phyloP scores from a whole-genome alignment of 225 moss, liverwort and hornwort genomes.

The Rhytidiadelphus loreus region DNA sequence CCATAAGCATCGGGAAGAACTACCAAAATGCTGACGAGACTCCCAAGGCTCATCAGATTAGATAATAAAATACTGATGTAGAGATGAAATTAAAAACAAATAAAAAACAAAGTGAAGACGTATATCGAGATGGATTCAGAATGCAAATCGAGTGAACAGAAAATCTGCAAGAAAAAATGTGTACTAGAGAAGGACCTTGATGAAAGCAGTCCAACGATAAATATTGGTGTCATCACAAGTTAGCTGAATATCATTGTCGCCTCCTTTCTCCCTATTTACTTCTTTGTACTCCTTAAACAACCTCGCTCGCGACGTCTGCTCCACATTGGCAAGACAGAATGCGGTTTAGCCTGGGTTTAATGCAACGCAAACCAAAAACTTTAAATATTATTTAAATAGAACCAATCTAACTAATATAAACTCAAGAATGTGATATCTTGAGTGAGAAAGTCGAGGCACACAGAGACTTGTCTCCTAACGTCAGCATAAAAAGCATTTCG shows the following conservation, averaged over 20 bases:
- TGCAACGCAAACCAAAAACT: neutral
- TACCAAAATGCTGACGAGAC: neutral
- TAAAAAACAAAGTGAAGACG: neutral
- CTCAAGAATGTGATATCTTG: neutral
- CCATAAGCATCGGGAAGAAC: neutral
- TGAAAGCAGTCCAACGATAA: conserved; percentile 92
- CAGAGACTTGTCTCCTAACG: neutral
- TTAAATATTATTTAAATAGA: neutral
- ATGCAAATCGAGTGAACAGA: neutral
- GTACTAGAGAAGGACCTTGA: conserved; percentile 37
- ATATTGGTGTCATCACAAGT: conserved; percentile 93
- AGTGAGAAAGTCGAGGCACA: neutral
- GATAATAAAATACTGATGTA: neutral
- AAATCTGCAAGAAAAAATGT: neutral
- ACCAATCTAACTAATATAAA: neutral
- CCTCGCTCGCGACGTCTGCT: conserved; percentile 71
- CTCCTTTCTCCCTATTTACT: conserved; percentile 86
- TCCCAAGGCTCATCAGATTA: neutral
- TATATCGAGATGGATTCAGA: neutral
- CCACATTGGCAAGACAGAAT: neutral
- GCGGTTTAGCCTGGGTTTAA: neutral
- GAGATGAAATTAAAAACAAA: neutral
- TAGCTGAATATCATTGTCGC: conserved; percentile 84
- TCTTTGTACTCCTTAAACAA: conserved; percentile 97
- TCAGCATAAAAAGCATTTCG: neutral